Percentiles rank a stretch among this genome's conserved stretches.
Conservation (phyloP, 371 early-diverging fungal genomes). For the Basidiobolus heterosporus region DNA sequence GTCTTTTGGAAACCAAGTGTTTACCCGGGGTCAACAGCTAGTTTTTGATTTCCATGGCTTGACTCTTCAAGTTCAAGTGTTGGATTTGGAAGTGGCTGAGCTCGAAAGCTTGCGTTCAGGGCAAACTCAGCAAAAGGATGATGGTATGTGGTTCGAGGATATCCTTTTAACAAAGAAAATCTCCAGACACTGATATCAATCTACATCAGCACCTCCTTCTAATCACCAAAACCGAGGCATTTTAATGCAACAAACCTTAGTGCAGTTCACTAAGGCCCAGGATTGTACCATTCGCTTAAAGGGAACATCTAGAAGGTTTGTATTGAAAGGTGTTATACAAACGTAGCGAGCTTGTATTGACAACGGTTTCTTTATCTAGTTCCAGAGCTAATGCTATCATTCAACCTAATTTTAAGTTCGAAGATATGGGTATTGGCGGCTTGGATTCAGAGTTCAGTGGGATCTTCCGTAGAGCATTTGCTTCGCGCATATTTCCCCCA, state of each 20-base stretch:
- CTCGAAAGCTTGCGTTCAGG: conserved; percentile 15
- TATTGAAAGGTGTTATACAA: conserved; percentile 1
- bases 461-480: conserved; percentile 98
- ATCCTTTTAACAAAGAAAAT: no score
- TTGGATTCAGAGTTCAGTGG: conserved; percentile 91
- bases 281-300: conserved; percentile 3
- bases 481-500: conserved; percentile 96
- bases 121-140: conserved; percentile 17
- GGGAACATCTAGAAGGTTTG: no score
- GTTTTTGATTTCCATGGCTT: conserved; percentile 71
- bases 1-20: neutral
- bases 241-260: conserved; percentile 15
- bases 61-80: conserved; percentile 39
- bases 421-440: conserved; percentile 98
- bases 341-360: conserved; percentile 1
- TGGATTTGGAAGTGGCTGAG: conserved; percentile 31
- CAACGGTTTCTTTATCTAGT: conserved; percentile 8
- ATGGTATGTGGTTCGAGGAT: conserved; percentile 14
- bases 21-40: conserved; percentile 17
- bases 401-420: conserved; percentile 94
- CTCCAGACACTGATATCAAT: neutral
- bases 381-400: conserved; percentile 48
- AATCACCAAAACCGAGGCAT: conserved; percentile 3
- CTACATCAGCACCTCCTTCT: conserved; percentile 2
- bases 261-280: conserved; percentile 42